Conservation (phyloP, 176 grass and related monocot genomes). For the Zoysia pacifica region DNA sequence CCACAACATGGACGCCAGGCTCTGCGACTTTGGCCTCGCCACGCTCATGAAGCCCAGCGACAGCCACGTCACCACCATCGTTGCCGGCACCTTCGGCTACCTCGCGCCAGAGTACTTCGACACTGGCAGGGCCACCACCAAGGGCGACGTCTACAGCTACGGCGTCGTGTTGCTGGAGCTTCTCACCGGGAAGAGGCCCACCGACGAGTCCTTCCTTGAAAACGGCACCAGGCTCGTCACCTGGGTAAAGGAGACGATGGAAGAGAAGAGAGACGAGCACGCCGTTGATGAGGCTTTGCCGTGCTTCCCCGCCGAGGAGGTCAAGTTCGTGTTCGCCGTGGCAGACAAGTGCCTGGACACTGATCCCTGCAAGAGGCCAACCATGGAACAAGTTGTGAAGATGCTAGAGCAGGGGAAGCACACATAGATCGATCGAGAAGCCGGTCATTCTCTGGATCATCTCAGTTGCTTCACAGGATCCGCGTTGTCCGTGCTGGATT, state of each 20-base stretch:
- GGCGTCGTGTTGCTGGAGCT: constrained; percentile 82
- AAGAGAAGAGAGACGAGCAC: constrained; percentile 68
- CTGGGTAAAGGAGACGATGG: constrained; percentile 76
- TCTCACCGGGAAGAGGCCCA: constrained; percentile 78
- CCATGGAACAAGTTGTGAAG: constrained; percentile 66
- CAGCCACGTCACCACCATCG: constrained; percentile 76
- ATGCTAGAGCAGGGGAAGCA: constrained; percentile 60
- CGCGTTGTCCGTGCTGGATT: too few relatives aligned
- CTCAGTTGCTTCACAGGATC: too few relatives aligned
- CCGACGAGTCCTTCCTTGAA: constrained; percentile 74
- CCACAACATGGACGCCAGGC: constrained; percentile 69
- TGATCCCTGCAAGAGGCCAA: constrained; percentile 61
- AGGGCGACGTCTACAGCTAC: constrained; percentile 93
- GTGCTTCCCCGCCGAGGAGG: constrained; percentile 42
- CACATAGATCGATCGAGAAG: background rate
- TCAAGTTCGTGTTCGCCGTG: constrained; percentile 56
- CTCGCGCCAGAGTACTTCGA: constrained; percentile 93
- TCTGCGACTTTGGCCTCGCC: constrained; percentile 81
- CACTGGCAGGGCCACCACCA: constrained; percentile 71
- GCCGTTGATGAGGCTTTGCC: constrained; percentile 55
- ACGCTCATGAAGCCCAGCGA: constrained; percentile 62
- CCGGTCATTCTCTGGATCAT: too few relatives aligned
- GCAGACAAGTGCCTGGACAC: constrained; percentile 72
- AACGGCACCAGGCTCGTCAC: constrained; percentile 74
- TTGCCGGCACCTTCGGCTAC: constrained; percentile 79